These are phyloP conservation scores for Tremella fuciformis DNA, from an alignment of 768 basidiomycete species.

Conservation along the genomic window DNA sequence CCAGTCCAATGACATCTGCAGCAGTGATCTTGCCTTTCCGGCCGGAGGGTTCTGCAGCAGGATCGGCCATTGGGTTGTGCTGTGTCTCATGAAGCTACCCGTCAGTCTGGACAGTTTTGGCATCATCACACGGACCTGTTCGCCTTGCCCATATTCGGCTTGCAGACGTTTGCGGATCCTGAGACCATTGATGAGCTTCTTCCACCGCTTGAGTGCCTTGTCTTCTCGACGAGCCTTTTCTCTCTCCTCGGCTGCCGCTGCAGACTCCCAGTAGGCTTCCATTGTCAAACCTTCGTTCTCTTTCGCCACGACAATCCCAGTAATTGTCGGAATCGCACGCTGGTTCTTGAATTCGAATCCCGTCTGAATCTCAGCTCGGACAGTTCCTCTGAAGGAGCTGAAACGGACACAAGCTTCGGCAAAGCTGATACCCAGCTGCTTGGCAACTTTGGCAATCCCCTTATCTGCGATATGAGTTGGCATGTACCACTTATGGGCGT, in stretches of 20 bases:
- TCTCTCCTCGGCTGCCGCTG: constrained; percentile 72
- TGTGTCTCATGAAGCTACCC: constrained; percentile 30
- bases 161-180: constrained; percentile 78
- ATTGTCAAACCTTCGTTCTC: constrained; percentile 66
- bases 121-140: constrained; percentile 16
- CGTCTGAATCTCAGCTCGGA: constrained; percentile 58
- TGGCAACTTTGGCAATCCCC: constrained; percentile 82
- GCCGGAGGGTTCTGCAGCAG: neutral
- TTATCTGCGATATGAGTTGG: constrained; percentile 59
- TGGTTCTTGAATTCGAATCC: constrained; percentile 96
- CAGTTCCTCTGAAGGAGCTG: neutral
- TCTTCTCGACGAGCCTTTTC: constrained; percentile 73
- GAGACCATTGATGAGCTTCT: constrained; percentile 78
- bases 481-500: neutral
- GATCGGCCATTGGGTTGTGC: constrained; percentile 35
- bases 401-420: constrained; percentile 89
- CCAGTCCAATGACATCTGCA: constrained; percentile 11
- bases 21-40: constrained; percentile 16
- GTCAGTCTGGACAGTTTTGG: neutral
- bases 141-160: constrained; percentile 62
- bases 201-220: constrained; percentile 81
- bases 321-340: constrained; percentile 75
- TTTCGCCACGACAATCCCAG: constrained; percentile 79
- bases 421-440: constrained; percentile 78
- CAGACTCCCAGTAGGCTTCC: constrained; percentile 81